These are phyloP conservation scores for Funneliformis geosporum DNA, from an alignment of 192 early-diverging fungal genomes.

Conservation along the genomic window DNA sequence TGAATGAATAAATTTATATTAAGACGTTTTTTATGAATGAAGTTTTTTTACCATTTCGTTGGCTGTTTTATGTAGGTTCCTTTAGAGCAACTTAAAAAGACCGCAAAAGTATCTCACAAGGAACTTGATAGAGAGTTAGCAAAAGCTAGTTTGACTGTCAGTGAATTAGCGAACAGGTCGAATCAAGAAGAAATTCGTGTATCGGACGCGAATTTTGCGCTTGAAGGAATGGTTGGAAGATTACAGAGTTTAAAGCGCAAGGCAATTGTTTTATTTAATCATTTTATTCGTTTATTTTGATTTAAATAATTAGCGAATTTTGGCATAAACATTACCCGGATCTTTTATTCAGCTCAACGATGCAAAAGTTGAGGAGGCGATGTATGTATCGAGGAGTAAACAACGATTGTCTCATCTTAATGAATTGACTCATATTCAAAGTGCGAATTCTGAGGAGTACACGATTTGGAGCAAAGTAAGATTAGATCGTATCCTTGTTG, in stretches of 20 bases:
- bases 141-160: constrained; percentile 44
- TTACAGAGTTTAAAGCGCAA: constrained; percentile 78
- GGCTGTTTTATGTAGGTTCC: constrained; percentile 60
- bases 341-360: constrained; percentile 59
- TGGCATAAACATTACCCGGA: background rate
- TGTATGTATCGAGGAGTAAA: constrained; percentile 69
- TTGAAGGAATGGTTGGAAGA: constrained; percentile 70
- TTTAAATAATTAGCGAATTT: background rate
- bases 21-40: background rate
- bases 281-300: background rate
- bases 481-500: constrained; percentile 86
- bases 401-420: constrained; percentile 76
- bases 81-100: constrained; percentile 80
- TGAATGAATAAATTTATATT: background rate
- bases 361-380: constrained; percentile 73
- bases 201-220: constrained; percentile 56
- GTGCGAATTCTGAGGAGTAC: constrained; percentile 70
- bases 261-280: constrained; percentile 41
- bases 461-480: constrained; percentile 83
- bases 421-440: constrained; percentile 65
- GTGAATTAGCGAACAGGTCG: constrained; percentile 51
- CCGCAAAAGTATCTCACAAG: constrained; percentile 72
- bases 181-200: constrained; percentile 43
- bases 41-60: background rate
- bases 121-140: constrained; percentile 81